Conservation (phyloP, 2,329 filamentous ascomycete species). For the Paradendryphiella salina region DNA sequence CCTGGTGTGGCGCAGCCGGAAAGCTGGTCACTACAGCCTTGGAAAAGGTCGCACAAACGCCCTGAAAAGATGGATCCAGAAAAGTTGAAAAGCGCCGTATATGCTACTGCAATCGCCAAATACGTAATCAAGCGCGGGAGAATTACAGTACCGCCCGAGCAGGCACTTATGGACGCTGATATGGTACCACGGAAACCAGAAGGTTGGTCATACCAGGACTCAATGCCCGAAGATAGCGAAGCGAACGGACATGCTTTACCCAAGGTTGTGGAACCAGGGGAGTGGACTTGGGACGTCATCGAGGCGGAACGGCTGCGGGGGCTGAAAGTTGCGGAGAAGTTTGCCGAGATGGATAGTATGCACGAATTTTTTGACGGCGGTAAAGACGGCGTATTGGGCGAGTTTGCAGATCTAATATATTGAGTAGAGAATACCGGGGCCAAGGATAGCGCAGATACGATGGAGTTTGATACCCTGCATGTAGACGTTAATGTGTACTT, state of each 20-base stretch:
- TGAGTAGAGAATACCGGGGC: not conserved
- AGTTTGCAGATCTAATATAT: slow-evolving; percentile 47
- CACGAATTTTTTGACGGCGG: slow-evolving; percentile 56
- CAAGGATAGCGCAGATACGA: no score
- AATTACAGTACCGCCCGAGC: slow-evolving; percentile 80
- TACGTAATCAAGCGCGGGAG: slow-evolving; percentile 61
- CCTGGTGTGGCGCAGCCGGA: slow-evolving; percentile 50
- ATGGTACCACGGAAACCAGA: slow-evolving; percentile 75
- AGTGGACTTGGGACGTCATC: slow-evolving; percentile 64
- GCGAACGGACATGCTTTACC: slow-evolving; percentile 26
- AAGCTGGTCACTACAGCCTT: slow-evolving; percentile 52
- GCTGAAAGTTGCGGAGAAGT: slow-evolving; percentile 58
- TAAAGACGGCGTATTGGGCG: slow-evolving; percentile 49
- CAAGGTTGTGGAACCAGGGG: slow-evolving; percentile 40
- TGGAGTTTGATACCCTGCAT: no score
- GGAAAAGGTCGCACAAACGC: slow-evolving; percentile 41
- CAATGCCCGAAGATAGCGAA: slow-evolving; percentile 13
- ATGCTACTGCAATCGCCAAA: slow-evolving; percentile 54
- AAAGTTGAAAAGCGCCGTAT: slow-evolving; percentile 51
- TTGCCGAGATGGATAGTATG: slow-evolving; percentile 58
- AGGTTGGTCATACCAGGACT: slow-evolving; percentile 49
- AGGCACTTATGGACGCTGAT: slow-evolving; percentile 70
- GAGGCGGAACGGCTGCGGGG: slow-evolving; percentile 61
- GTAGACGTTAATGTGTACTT: no score
- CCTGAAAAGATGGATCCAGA: slow-evolving; percentile 32